Base-by-base conservation (phyloP, 2,329 filamentous ascomycete genomes). In the Talaromyces sp. region DNA sequence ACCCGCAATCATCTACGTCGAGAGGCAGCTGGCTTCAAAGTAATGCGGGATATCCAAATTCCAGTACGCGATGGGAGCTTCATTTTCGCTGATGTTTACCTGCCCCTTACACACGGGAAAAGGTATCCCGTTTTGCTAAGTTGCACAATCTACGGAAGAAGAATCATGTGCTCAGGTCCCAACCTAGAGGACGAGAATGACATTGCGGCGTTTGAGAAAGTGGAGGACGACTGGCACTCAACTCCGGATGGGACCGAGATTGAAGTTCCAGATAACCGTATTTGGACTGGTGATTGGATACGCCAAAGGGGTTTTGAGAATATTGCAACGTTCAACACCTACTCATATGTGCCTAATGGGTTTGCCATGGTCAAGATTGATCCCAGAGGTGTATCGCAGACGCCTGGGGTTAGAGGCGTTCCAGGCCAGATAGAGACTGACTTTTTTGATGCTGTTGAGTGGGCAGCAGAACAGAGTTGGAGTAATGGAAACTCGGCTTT, bases 311-410 rank as follows among this genome's bases (percentile, higher is more conserved):
- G 41, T 11, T 46, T 46, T 19, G 41, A 46, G 41, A 46, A 46
- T 21, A 46, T 46, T 46, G 41, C 41, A 46, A 46, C 41, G 12
- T 46, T 46, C 11, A 55, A 55, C 27, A 55, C 53, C 31, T 55
- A 32, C 53, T 19, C 31, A 11, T 55, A 38, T 14, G 53, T 55
- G 19, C 53, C 53, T 12, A 24, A 31, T 35, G 53, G 53, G 17
- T 55, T 32, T 55, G 29, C 53, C 27, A 55, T 55, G 53, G 53
- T 55, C 17, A 55, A 55, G 29, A 55, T 55, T 14, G 53, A 55
- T 55, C 53, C 53, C 24, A 32, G 53, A 24, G 53, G 53, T 3
- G 53, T 55, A 9, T 55, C 53, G 17, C 53, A 55, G 24, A 55
- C 53, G 3, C 7, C 41, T 11, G 41, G 41, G 8, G 12, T 11